Percentiles rank a stretch among this genome's conserved stretches.
phyloP scores from a whole-genome alignment of 2,329 filamentous ascomycete genomes.

The Neospermospora avenae region DNA sequence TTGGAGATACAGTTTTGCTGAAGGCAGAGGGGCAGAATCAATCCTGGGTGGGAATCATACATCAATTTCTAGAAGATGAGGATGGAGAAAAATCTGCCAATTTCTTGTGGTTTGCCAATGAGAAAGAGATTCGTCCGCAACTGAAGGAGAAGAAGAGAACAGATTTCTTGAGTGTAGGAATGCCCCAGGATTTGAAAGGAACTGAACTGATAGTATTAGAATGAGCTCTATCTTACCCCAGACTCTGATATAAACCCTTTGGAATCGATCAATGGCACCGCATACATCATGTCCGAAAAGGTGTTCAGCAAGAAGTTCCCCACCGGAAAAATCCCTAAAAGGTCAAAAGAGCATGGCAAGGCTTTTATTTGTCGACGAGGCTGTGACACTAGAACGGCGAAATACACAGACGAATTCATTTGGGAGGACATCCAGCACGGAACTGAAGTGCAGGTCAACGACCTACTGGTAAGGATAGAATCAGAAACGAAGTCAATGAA shows the following conservation, averaged over 20 bases:
- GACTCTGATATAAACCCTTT: conserved; percentile 86
- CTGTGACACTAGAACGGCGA: conserved; percentile 83
- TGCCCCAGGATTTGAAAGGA: too few relatives aligned
- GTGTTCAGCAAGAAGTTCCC: conserved; percentile 69
- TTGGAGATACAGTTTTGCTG: conserved; percentile 82
- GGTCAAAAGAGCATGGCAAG: conserved; percentile 73
- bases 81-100: conserved; percentile 76
- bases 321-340: conserved; percentile 68
- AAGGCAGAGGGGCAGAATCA: conserved; percentile 77
- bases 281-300: conserved; percentile 70
- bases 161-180: conserved; percentile 67
- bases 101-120: conserved; percentile 95
- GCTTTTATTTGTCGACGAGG: conserved; percentile 87
- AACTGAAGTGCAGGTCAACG: conserved; percentile 27
- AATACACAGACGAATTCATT: conserved; percentile 85
- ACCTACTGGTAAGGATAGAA: conserved; percentile 47
- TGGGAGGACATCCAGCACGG: conserved; percentile 80
- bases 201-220: conserved; percentile 45
- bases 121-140: conserved; percentile 69
- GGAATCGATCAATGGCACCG: conserved; percentile 86
- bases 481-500: conserved; percentile 65
- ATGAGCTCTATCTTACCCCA: conserved; percentile 88
- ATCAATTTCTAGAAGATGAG: conserved; percentile 71
- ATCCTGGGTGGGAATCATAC: conserved; percentile 89
- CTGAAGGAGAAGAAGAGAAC: conserved; percentile 77